Conservation (phyloP, 768 basidiomycete species). For the Leccinum barrowsii region DNA sequence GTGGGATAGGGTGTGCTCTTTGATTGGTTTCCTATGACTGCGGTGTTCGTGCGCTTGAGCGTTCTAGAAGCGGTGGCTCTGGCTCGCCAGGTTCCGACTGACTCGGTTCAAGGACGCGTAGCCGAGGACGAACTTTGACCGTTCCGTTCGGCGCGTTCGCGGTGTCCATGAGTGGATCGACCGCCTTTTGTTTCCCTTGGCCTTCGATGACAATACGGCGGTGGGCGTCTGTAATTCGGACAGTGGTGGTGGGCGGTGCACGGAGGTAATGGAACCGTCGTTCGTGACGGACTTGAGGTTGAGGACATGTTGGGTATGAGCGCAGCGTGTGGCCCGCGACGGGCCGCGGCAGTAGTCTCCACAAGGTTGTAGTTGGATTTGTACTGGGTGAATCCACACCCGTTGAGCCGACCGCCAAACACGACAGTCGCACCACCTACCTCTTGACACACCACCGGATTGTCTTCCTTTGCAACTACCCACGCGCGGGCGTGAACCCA, state of each 20-base stretch:
- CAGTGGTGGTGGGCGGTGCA: slow-evolving; percentile 6
- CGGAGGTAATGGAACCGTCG: slow-evolving; percentile 4
- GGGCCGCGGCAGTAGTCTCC: slow-evolving; percentile 40
- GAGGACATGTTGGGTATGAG: slow-evolving; percentile 52
- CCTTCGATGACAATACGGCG: slow-evolving; percentile 21
- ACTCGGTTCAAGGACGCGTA: neutral
- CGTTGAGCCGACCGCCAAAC: neutral
- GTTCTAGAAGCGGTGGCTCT: slow-evolving; percentile 9
- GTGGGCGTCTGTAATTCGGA: neutral
- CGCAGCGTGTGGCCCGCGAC: slow-evolving; percentile 58
- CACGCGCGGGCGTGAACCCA: neutral
- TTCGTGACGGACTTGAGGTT: slow-evolving; percentile 32
- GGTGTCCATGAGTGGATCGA: slow-evolving; percentile 15
- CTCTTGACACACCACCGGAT: slow-evolving; percentile 66
- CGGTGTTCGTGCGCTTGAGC: slow-evolving; percentile 28
- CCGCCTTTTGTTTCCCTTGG: slow-evolving; percentile 31
- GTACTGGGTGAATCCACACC: slow-evolving; percentile 37
- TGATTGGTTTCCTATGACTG: neutral
- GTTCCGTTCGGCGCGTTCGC: slow-evolving; percentile 9
- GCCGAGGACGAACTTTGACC: slow-evolving; percentile 6
- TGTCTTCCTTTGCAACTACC: slow-evolving; percentile 66
- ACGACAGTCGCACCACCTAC: slow-evolving; percentile 39
- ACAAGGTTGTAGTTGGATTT: slow-evolving; percentile 62
- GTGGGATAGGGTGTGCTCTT: slow-evolving; percentile 14
- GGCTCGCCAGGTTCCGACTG: slow-evolving; percentile 5